phyloP scores from a whole-genome alignment of 371 early-diverging fungal species.

The Actinomortierella wolfii region DNA sequence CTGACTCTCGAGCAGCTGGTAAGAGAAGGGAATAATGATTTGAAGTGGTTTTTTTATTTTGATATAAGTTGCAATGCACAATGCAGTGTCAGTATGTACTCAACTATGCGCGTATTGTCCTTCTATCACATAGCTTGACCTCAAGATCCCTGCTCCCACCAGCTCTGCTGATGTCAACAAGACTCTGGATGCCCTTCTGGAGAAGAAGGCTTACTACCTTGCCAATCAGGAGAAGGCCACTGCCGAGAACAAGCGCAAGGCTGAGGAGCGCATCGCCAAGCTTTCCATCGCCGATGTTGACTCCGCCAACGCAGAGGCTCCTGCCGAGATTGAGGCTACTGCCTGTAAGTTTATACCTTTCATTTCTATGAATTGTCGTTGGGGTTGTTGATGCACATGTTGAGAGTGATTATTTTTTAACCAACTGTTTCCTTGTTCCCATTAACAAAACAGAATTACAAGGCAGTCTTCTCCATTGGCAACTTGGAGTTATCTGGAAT shows the following conservation, averaged over 20 bases:
- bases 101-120: too few species aligned
- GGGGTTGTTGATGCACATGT: too few species aligned
- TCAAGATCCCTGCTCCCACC: constrained; percentile 85
- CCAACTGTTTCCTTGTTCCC: too few species aligned
- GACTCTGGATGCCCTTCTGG: constrained; percentile 74
- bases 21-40: too few species aligned
- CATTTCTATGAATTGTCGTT: too few species aligned
- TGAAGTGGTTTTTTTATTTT: too few species aligned
- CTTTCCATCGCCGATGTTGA: constrained; percentile 24
- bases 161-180: constrained; percentile 69
- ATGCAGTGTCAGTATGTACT: too few species aligned
- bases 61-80: too few species aligned
- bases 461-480: too few species aligned
- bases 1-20: constrained; percentile 81
- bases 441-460: too few species aligned
- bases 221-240: constrained; percentile 82
- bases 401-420: too few species aligned
- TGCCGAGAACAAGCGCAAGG: constrained; percentile 84
- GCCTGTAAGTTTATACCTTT: constrained; percentile 14
- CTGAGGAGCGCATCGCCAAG: constrained; percentile 79
- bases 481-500: too few species aligned
- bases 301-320: constrained; percentile 4
- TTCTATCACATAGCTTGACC: constrained; percentile 47
- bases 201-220: constrained; percentile 71
- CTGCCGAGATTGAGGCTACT: constrained; percentile 18